phyloP scores from a whole-genome alignment of 78 protist genomes.

The Planoprotostelium fungivorum region DNA sequence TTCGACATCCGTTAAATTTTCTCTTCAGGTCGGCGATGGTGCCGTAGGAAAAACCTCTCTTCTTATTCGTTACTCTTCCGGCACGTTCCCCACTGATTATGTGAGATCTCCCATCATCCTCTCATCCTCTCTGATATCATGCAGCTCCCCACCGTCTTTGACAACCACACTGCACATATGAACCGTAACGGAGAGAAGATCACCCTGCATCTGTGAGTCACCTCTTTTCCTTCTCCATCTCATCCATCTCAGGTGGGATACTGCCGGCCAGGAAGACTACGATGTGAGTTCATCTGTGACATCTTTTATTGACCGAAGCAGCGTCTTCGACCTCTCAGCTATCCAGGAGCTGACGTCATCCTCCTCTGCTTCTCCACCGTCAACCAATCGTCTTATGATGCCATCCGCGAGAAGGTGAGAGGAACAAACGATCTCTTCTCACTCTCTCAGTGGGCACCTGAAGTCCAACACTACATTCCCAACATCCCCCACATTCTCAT shows the following conservation, averaged over 20 bases:
- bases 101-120: slow-evolving; percentile 3
- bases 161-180: slow-evolving; percentile 50
- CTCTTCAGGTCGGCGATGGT: slow-evolving; percentile 69
- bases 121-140: neutral
- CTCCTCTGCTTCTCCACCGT: slow-evolving; percentile 84
- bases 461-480: slow-evolving; percentile 60
- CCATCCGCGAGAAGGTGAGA: slow-evolving; percentile 61
- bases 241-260: no score
- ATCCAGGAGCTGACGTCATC: slow-evolving; percentile 92
- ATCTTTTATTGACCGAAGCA: slow-evolving; percentile 53
- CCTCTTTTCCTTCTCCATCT: no score
- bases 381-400: slow-evolving; percentile 74
- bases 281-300: slow-evolving; percentile 3
- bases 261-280: slow-evolving; percentile 68
- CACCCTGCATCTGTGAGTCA: slow-evolving; percentile 35
- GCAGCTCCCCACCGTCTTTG: slow-evolving; percentile 63
- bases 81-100: slow-evolving; percentile 65
- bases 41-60: slow-evolving; percentile 78
- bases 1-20: neutral
- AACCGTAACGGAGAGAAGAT: slow-evolving; percentile 40
- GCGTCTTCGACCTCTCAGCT: slow-evolving; percentile 90
- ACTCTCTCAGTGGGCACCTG: slow-evolving; percentile 56
- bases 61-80: slow-evolving; percentile 49
- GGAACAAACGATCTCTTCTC: neutral
- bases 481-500: slow-evolving; percentile 55